A percentile compares a stretch with the other conserved stretches of the same genome.
phyloP scores from a whole-genome alignment of 1,284 basidiomycete species.

The Clitocybe nebularis region DNA sequence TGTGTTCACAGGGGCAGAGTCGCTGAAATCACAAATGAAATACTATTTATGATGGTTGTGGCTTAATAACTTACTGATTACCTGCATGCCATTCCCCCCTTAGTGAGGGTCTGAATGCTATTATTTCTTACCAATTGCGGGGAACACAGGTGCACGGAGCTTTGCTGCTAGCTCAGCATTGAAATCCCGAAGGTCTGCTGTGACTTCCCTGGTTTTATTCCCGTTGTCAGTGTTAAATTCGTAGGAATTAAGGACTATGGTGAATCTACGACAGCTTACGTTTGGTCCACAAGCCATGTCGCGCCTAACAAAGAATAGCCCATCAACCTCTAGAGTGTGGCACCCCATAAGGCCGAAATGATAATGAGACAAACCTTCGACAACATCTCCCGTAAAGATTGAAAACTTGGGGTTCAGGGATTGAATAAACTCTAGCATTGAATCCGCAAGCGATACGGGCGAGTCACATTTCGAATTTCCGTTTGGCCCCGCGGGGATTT shows the following conservation, averaged over 20 bases:
- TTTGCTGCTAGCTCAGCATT: constrained; percentile 38
- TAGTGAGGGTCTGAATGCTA: neutral
- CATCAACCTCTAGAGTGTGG: neutral
- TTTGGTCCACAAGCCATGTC: constrained; percentile 41
- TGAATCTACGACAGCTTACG: constrained; percentile 25
- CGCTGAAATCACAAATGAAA: constrained; percentile 26
- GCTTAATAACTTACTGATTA: constrained; percentile 40
- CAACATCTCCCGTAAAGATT: constrained; percentile 60
- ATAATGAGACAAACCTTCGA: constrained; percentile 41
- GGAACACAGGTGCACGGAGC: constrained; percentile 38
- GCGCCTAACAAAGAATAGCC: constrained; percentile 28
- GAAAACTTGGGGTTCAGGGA: constrained; percentile 41
- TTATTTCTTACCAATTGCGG: constrained; percentile 35
- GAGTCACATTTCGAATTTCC: constrained; percentile 50
- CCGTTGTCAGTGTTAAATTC: neutral
- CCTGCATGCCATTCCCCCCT: too few species aligned
- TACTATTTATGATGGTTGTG: neutral
- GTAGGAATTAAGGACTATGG: neutral
- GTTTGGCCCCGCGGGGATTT: constrained; percentile 39
- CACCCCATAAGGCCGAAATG: too few species aligned
- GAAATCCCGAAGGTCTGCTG: constrained; percentile 37
- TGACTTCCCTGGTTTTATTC: constrained; percentile 38
- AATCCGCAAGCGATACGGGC: constrained; percentile 41
- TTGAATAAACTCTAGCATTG: constrained; percentile 41
- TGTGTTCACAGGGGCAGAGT: constrained; percentile 42